Conservation (phyloP, 148 eudicot species). For the Bassia scoparia region DNA sequence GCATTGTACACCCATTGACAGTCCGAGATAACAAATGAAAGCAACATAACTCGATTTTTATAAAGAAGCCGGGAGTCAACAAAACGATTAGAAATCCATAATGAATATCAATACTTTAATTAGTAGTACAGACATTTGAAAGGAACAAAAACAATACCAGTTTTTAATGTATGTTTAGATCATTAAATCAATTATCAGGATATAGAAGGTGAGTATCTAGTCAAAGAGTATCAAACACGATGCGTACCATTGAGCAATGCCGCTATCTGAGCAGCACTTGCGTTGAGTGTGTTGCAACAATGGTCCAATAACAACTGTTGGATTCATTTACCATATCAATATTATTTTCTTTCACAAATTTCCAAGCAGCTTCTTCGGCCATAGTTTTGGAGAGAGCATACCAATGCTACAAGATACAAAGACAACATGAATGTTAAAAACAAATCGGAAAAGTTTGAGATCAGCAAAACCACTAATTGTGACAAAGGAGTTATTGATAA, state of each 20-base stretch:
- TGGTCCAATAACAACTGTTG: conserved; percentile 51
- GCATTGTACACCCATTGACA: too few relatives aligned
- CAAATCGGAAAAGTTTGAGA: background rate
- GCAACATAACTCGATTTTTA: too few relatives aligned
- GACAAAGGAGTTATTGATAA: background rate
- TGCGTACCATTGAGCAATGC: conserved; percentile 32
- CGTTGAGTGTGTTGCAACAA: conserved; percentile 47
- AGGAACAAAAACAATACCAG: too few relatives aligned
- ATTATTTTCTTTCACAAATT: conserved; percentile 45
- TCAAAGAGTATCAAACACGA: background rate
- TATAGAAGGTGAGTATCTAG: background rate
- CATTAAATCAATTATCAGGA: background rate
- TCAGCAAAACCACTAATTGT: background rate
- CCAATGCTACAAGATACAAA: conserved; percentile 31
- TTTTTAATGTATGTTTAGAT: background rate
- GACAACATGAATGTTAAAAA: background rate
- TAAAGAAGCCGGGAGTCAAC: too few relatives aligned
- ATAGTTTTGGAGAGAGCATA: conserved; percentile 47
- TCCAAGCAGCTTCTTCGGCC: conserved; percentile 64
- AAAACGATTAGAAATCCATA: too few relatives aligned
- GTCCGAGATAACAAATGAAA: too few relatives aligned
- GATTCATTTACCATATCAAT: conserved; percentile 51
- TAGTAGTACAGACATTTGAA: too few relatives aligned
- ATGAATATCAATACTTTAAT: too few relatives aligned
- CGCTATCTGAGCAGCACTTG: conserved; percentile 32